A percentile compares a stretch with the other conserved stretches of the same genome.
Conservation (phyloP, 2,329 filamentous ascomycete genomes). For the Chrysoporthe cubensis region DNA sequence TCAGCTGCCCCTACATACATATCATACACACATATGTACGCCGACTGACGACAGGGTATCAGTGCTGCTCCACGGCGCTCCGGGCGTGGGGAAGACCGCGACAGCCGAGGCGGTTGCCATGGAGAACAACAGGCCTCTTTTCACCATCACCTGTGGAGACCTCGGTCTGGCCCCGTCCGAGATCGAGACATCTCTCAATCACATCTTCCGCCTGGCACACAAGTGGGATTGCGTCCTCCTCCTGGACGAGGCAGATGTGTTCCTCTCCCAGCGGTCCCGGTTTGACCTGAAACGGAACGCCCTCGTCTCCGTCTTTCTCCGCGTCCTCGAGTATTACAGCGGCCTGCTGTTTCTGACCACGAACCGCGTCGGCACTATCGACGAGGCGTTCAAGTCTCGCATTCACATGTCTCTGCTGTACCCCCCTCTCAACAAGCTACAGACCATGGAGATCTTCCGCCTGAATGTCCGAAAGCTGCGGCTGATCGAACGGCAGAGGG, state of each 20-base stretch:
- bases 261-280: slow-evolving; percentile 38
- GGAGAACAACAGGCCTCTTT: slow-evolving; percentile 37
- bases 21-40: too few relatives aligned
- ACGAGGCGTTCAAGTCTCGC: slow-evolving; percentile 35
- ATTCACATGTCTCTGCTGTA: slow-evolving; percentile 40
- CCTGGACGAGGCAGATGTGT: slow-evolving; percentile 32
- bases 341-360: slow-evolving; percentile 46
- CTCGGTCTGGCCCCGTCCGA: slow-evolving; percentile 35
- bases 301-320: slow-evolving; percentile 36
- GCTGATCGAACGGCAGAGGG: slow-evolving; percentile 16
- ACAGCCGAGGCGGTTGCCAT: slow-evolving; percentile 45
- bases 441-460: slow-evolving; percentile 28
- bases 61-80: slow-evolving; percentile 41
- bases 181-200: slow-evolving; percentile 36
- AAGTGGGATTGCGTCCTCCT: slow-evolving; percentile 47
- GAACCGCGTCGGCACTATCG: slow-evolving; percentile 36
- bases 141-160: slow-evolving; percentile 36
- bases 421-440: slow-evolving; percentile 27
- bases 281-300: slow-evolving; percentile 38
- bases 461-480: slow-evolving; percentile 20
- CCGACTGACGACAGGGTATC: neutral
- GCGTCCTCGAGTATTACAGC: slow-evolving; percentile 35
- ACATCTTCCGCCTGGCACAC: slow-evolving; percentile 36
- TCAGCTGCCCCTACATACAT: too few relatives aligned
- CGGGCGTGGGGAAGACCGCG: slow-evolving; percentile 44